Evolutionary conservation across 495 filamentous ascomycete genomes (phyloP), one percentile per base, ranked within the genome.

Genomic region (Penicillium arizonense): DNA sequence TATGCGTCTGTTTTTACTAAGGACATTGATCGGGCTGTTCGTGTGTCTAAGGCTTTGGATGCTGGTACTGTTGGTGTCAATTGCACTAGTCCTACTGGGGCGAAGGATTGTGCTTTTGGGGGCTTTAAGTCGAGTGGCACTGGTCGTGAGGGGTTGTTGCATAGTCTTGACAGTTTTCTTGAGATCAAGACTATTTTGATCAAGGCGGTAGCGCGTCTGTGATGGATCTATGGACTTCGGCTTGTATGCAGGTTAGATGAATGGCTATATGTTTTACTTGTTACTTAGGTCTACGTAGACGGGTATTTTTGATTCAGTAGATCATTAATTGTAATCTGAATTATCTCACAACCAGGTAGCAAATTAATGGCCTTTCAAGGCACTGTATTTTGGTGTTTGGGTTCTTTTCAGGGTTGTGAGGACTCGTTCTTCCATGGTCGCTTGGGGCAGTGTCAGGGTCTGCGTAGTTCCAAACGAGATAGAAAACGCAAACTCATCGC

Each of bases 71-170:
- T 96, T 39, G 95, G 88, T 82, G 86, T 97, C 60, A 96, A 96
- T 67, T 87, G 82, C 52, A 86, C 68, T 44, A 84, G 81, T 78
- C 77, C 37, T 71, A 87, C 63, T 75, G 73, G 49, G 58, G 85
- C 70, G 0, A 78, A 74, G 41, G 79, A 79, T 51, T 79, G 89
- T 41, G 89, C 89, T 12, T 94, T 95, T 72, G 92, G 92, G 28
- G 92, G 93, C 1, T 88, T 91, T 44, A 96, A 96, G 77, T 87
- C 92, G 80, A 90, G 85, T 65, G 93, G 91, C n/a, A 88, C 89
- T 62, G 91, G 91, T 3, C 72, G 90, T 20, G 88, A 94, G 73
- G 44, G 58, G 37, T 39, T 51, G 59, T 20, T 70, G 53, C 63
- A 75, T 55, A 77, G 74, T 49, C 63, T 81, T 57, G 68, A 77